phyloP scores from a whole-genome alignment of 805 yeast genomes.

The Candida chilensis region DNA sequence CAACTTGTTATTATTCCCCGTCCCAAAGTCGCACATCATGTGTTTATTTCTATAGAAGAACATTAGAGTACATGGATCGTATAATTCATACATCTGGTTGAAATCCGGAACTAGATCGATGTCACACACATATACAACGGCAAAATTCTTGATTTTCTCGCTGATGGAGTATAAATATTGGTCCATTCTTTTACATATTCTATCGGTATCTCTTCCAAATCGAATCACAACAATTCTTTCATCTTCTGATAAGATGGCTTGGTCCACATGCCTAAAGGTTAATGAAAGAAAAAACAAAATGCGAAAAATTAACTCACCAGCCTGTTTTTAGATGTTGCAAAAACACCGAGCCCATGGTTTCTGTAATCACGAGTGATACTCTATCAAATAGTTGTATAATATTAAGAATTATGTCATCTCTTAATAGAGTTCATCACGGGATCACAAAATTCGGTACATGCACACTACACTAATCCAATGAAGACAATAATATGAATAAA shows the following conservation, averaged over 20 bases:
- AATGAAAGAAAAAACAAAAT: not conserved
- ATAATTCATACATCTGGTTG: constrained; percentile 78
- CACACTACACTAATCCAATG: too few relatives aligned
- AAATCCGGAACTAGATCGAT: constrained; percentile 86
- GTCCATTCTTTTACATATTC: constrained; percentile 85
- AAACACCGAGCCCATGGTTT: constrained; percentile 67
- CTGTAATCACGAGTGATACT: too few relatives aligned
- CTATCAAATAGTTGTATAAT: too few relatives aligned
- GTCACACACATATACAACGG: constrained; percentile 82
- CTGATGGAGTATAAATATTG: constrained; percentile 73
- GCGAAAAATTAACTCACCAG: constrained; percentile 27
- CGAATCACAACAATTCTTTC: constrained; percentile 82
- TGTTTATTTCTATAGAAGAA: constrained; percentile 89
- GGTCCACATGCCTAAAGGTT: constrained; percentile 79
- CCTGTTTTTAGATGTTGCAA: constrained; percentile 76
- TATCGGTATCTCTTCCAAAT: constrained; percentile 74
- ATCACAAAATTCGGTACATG: too few relatives aligned
- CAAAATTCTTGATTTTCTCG: constrained; percentile 81
- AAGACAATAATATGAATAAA: too few relatives aligned
- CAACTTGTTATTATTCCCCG: constrained; percentile 93
- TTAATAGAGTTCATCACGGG: too few relatives aligned
- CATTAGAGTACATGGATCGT: constrained; percentile 90
- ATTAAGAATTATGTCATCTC: too few relatives aligned
- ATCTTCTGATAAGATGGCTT: constrained; percentile 87
- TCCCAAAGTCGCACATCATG: constrained; percentile 98